phyloP scores from a whole-genome alignment of 352 stramenopile genomes.

The Phytophthora pluvialis region DNA sequence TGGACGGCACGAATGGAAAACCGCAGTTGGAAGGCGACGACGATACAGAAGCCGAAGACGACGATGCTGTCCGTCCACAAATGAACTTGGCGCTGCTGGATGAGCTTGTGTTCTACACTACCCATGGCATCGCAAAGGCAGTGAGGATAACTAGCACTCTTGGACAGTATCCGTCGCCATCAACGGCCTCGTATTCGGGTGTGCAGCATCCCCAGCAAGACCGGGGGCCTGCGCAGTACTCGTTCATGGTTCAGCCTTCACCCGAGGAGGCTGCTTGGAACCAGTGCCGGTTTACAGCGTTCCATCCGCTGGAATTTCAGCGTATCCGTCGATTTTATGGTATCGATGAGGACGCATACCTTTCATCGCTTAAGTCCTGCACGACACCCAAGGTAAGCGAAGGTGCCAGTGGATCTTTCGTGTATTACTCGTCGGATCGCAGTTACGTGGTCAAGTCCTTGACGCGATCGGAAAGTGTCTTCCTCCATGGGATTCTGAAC shows the following conservation, averaged over 20 bases:
- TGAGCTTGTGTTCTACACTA: conserved; percentile 84
- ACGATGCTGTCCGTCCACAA: conserved; percentile 71
- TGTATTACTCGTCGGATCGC: conserved; percentile 84
- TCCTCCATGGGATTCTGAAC: conserved; percentile 73
- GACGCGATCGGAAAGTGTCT: conserved; percentile 56
- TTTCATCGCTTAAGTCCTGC: conserved; percentile 63
- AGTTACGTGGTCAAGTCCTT: conserved; percentile 87
- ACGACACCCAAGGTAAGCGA: conserved; percentile 82
- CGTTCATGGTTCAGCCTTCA: conserved; percentile 58
- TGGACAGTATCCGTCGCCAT: conserved; percentile 20
- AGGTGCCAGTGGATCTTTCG: conserved; percentile 80
- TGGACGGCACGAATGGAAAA: conserved; percentile 20
- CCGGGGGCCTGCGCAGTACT: conserved; percentile 27
- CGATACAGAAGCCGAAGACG: conserved; percentile 37
- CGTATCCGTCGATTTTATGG: conserved; percentile 59
- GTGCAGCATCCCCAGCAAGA: conserved; percentile 9
- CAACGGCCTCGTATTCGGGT: conserved; percentile 2
- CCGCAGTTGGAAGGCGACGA: conserved; percentile 29
- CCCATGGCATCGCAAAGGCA: conserved; percentile 70
- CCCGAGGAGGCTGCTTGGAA: conserved; percentile 44
- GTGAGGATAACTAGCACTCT: conserved; percentile 43
- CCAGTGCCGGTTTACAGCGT: conserved; percentile 74
- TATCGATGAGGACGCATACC: conserved; percentile 61
- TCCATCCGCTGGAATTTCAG: conserved; percentile 54
- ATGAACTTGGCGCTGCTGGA: conserved; percentile 82